Base-by-base conservation (phyloP, 2,329 filamentous ascomycete species). In the Alternaria brassicae region DNA sequence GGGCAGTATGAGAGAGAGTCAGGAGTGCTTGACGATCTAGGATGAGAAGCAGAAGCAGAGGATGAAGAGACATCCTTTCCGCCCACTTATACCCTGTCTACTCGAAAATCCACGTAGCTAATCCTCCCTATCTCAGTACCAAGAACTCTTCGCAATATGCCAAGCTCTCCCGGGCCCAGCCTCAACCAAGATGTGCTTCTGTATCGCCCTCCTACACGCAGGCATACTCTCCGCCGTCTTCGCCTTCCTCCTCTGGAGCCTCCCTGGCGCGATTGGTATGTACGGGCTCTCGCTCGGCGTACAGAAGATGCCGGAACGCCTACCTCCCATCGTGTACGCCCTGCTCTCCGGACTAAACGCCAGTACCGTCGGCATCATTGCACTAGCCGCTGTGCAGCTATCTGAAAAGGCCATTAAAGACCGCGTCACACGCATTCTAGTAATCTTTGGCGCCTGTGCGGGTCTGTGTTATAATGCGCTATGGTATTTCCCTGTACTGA, bases 401-500 rank as follows among this genome's bases (percentile, higher is more conserved):
- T 84, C 89, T 0, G 80, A 87, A 13, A 91, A 91, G 64, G 85
- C 89, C 0, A 88, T 92, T 54, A 88, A 84, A 0, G 89, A 92
- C 69, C 80, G 80, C 19, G 47, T 90, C 3, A 88, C 89, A 0
- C 79, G 89, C 1, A 77, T 88, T 0, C 66, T 92, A 2, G 86
- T 92, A 0, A 88, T 91, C 12, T 68, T 88, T 6, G 84, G 85
- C 3, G 90, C 81, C 0, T 81, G 84, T 8, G 89, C 88, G 0
- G 90, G 89, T 0, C 77, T 92, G 64, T 81, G 90, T 48, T 92
- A 92, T 66, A 91, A 87, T 49, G 85, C 89, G 0, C 76, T 92
- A 0, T 93, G 90, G 90, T 93, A 90, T 65, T 92, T 91, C 44
- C 90, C 90, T 0, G 68, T 86, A 0, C 71, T 92, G 4, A 88